Evolutionary conservation across 257 asterid genomes (phyloP), one percentile per base, ranked within the genome.

Genomic region (Thymus mandschuricus): DNA sequence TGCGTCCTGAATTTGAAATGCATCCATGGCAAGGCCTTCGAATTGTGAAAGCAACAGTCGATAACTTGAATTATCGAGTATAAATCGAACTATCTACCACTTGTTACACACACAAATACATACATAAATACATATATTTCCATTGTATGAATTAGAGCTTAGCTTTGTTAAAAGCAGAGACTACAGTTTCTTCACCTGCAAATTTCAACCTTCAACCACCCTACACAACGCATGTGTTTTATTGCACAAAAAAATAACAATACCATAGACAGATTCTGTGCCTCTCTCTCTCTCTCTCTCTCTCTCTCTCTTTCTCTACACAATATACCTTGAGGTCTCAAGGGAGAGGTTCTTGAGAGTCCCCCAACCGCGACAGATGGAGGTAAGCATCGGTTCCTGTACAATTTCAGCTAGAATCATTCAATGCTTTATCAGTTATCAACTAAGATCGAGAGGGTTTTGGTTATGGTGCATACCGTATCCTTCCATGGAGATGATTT

Each of bases 401-500:
- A 33, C 44, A 34, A 35, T 33, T 59, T 33, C 66, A 60, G 12
- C n/a, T 56, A 10, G 4, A 28, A 55, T 34, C 38, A 34, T 34
- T 38, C 41, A 38, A 38, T 5, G 41, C 21, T 21, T 21, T 38
- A 3, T 38, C 44, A 38, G 44, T 41, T 7, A 44, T 44, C 13
- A 2, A 8, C 11, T 44, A 7, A 44, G 6, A 44, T 5, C 12
- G 12, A 44, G 49, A 44, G 12, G 49, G 31, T 52, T 52, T 21
- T 15, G 55, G 5, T 1, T 5, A 21, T 33, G 30, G 29, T 34
- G 41, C 84, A 5, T 83, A 88, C 98, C 98, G 68, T 93, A 91
- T 82, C 98, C 98, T 85, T 93, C 98, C 98, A 93, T 93, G 70
- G 98, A 91, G 76, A 91, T 92, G 58, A 93, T 87, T 74, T 91